A percentile compares a stretch with the other conserved stretches of the same genome.
Conservation (phyloP, 2,329 filamentous ascomycete genomes). For the Whalleya microplaca region DNA sequence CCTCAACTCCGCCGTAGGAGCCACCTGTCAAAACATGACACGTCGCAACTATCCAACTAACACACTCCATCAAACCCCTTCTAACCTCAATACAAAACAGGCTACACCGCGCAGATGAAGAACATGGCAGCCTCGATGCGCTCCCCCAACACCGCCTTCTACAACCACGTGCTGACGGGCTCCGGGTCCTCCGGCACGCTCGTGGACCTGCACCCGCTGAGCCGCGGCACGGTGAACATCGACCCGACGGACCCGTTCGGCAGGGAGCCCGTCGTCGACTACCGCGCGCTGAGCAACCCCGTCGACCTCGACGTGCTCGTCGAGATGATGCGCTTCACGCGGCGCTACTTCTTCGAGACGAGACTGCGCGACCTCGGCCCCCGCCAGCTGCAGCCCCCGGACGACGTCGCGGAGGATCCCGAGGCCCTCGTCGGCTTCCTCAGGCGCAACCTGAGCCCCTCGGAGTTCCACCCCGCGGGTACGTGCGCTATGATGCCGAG, state of each 20-base stretch:
- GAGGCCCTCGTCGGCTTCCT: conserved; percentile 37
- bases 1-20: not conserved
- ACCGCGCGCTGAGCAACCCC: conserved; percentile 43
- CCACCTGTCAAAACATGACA: no score
- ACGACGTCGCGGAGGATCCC: conserved; percentile 35
- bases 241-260: conserved; percentile 42
- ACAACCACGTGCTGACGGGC: conserved; percentile 39
- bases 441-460: conserved; percentile 26
- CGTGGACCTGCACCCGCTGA: conserved; percentile 39
- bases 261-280: conserved; percentile 43
- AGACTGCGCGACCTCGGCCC: conserved; percentile 39
- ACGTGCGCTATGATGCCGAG: conserved; percentile 50
- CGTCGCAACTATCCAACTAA: no score
- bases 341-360: conserved; percentile 42
- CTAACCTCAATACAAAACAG: conserved; percentile 18
- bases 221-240: conserved; percentile 44
- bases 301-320: conserved; percentile 43
- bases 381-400: conserved; percentile 40
- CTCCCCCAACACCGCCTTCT: conserved; percentile 41
- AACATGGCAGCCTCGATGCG: conserved; percentile 40
- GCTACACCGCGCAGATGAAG: conserved; percentile 44
- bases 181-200: conserved; percentile 28
- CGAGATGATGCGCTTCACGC: conserved; percentile 43
- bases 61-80: not conserved
- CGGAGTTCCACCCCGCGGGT: conserved; percentile 46